Percentiles rank a stretch among this genome's conserved stretches.
phyloP scores from a whole-genome alignment of 164 flowering plant species.

The Berberis vulgaris region DNA sequence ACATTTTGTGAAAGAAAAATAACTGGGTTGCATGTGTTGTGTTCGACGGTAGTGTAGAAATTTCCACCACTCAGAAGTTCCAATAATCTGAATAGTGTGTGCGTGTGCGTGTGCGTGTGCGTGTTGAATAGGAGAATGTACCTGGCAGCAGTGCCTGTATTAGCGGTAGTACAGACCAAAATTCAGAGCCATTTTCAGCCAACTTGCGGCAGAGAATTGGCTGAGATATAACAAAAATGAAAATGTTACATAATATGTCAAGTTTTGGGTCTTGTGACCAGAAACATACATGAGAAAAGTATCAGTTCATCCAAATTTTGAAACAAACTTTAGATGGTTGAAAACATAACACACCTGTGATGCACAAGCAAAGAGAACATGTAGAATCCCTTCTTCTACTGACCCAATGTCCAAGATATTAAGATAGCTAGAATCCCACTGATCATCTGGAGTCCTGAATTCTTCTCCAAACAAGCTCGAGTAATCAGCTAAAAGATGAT shows the following conservation, averaged over 20 bases:
- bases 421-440: conserved; percentile 47
- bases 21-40: too few relatives aligned
- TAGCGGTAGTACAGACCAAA: conserved; percentile 79
- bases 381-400: conserved; percentile 86
- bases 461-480: conserved; percentile 80
- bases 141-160: conserved; percentile 89
- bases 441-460: conserved; percentile 39
- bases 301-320: too few relatives aligned
- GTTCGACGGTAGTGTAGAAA: too few relatives aligned
- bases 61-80: too few relatives aligned
- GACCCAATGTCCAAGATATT: conserved; percentile 60
- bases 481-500: conserved; percentile 41
- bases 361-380: conserved; percentile 84
- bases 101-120: too few relatives aligned
- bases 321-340: background rate
- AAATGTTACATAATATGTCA: background rate
- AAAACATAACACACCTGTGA: conserved; percentile 53
- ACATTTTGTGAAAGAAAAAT: too few relatives aligned
- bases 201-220: conserved; percentile 57
- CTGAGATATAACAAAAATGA: conserved; percentile 26
- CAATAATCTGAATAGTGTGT: too few relatives aligned
- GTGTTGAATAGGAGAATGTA: background rate
- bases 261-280: background rate
- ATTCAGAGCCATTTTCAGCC: conserved; percentile 42
- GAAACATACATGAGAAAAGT: background rate